Percentiles rank a stretch among this genome's conserved stretches.
Conservation (phyloP, 2,329 filamentous ascomycete species). For the Paraconiothyrium brasiliense region DNA sequence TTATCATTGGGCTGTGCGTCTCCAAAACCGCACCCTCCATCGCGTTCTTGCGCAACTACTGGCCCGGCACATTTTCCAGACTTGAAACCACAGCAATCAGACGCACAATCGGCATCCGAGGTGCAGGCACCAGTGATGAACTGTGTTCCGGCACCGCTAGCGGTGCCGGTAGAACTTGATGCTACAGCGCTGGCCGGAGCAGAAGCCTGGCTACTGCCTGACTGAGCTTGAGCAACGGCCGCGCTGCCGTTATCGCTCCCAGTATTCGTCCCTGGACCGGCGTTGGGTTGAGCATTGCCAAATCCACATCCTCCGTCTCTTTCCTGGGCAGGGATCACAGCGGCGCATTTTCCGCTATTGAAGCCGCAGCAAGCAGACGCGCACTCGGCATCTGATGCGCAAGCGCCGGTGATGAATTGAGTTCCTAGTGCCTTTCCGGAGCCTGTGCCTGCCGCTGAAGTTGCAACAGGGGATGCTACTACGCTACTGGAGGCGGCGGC, state of each 20-base stretch:
- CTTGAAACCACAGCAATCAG: no score
- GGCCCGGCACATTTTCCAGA: conserved; percentile 40
- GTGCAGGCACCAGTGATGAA: no score
- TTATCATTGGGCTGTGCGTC: conserved; percentile 45
- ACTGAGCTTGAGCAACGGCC: conserved; percentile 8
- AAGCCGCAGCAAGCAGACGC: conserved; percentile 40
- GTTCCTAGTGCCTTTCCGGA: conserved; percentile 22
- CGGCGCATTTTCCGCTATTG: conserved; percentile 41
- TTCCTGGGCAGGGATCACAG: conserved; percentile 44
- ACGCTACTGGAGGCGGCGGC: not conserved
- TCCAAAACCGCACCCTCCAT: conserved; percentile 50
- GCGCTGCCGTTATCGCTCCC: not conserved
- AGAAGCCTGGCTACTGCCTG: no score
- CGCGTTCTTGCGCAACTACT: conserved; percentile 45
- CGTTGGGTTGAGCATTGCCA: conserved; percentile 46
- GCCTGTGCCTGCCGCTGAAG: conserved; percentile 9
- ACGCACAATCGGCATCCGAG: no score
- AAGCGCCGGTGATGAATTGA: conserved; percentile 43
- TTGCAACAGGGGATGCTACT: not conserved
- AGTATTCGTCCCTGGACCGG: conserved; percentile 32
- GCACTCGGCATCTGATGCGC: conserved; percentile 39
- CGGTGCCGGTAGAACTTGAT: no score
- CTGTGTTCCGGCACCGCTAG: no score
- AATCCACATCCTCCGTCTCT: conserved; percentile 50
- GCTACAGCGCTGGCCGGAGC: no score